Percentiles rank a stretch among this genome's conserved stretches.
These are phyloP conservation scores for Phycomyces nitens DNA, from an alignment of 192 early-diverging fungal genomes.

Conservation along the genomic window DNA sequence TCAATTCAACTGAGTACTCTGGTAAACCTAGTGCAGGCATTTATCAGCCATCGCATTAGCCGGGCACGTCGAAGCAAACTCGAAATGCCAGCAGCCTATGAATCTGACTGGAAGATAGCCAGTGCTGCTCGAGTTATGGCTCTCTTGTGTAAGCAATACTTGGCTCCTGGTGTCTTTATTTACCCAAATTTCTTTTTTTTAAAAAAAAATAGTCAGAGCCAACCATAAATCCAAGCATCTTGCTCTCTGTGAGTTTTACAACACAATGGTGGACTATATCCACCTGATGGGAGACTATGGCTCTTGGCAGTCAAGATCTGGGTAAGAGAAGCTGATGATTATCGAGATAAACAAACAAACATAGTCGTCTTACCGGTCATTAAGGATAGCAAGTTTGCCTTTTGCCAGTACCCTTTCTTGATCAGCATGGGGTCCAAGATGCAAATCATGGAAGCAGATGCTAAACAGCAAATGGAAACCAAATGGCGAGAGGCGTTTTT, in stretches of 20 bases:
- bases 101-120: conserved; percentile 80
- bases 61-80: conserved; percentile 48
- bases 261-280: conserved; percentile 71
- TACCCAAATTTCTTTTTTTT: too few species aligned
- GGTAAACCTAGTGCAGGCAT: conserved; percentile 80
- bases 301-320: conserved; percentile 64
- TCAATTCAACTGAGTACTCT: conserved; percentile 61
- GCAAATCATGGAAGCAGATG: conserved; percentile 73
- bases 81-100: conserved; percentile 52
- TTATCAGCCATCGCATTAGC: conserved; percentile 78
- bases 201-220: conserved; percentile 75
- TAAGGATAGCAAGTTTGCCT: conserved; percentile 60
- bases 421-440: conserved; percentile 74
- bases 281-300: conserved; percentile 69
- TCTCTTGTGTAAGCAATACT: conserved; percentile 65
- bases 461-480: conserved; percentile 71
- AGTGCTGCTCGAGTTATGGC: conserved; percentile 89
- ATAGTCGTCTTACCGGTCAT: neutral
- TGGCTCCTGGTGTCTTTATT: neutral
- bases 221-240: conserved; percentile 63
- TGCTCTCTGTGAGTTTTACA: conserved; percentile 79
- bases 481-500: conserved; percentile 67
- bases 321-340: conserved; percentile 28
- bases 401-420: conserved; percentile 82
- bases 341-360: neutral